Percentiles rank a stretch among this genome's conserved stretches.
phyloP scores from a whole-genome alignment of 108 stramenopile species.

The Skeletonema tropicum region DNA sequence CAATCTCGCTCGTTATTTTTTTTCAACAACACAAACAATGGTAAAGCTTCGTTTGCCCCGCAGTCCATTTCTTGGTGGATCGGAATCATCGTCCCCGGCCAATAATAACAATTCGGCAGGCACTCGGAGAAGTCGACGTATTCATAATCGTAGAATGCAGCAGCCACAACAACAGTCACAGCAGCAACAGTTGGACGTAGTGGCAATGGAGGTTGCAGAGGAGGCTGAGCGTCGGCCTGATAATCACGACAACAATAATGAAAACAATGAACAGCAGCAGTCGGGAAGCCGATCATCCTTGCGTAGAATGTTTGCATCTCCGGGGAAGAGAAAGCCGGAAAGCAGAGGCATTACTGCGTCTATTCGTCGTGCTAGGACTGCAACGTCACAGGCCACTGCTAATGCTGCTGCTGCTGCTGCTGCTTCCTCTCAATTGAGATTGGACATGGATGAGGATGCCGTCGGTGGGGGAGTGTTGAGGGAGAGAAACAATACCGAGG shows the following conservation, averaged over 20 bases:
- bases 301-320: constrained; percentile 7
- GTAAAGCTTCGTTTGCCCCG: constrained; percentile 1
- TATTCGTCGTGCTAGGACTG: constrained; percentile 6
- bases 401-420: too few species aligned
- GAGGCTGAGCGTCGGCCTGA: background rate
- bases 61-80: background rate
- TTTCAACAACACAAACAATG: background rate
- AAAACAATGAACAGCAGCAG: background rate
- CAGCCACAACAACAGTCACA: background rate
- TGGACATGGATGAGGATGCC: background rate
- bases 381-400: background rate
- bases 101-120: background rate
- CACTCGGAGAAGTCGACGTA: background rate
- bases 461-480: background rate
- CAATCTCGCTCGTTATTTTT: background rate
- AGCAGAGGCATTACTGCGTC: background rate
- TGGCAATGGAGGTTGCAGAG: background rate
- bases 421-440: background rate
- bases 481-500: constrained; percentile 1
- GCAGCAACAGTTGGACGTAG: background rate
- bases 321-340: background rate
- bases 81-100: background rate
- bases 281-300: constrained; percentile 1
- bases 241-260: background rate
- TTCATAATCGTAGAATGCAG: constrained; percentile 6